Evolutionary conservation across 768 basidiomycete species (phyloP).

Genomic region (Amanita exitialis): DNA sequence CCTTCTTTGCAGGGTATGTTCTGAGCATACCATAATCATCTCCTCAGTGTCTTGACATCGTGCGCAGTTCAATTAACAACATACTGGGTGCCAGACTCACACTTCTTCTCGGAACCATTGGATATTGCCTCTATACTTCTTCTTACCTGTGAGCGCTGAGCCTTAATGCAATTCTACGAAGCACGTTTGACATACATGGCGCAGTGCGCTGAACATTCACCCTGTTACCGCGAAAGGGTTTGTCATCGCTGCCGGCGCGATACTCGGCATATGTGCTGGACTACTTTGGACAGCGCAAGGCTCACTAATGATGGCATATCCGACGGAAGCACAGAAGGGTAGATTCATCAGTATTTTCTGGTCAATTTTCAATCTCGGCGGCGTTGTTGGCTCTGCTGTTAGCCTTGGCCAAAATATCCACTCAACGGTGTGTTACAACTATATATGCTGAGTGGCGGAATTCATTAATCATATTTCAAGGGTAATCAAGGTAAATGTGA

Average conservation of each 20-base stretch:
- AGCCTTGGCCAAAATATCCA: conserved; percentile 64
- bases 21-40: not conserved
- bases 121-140: conserved; percentile 70
- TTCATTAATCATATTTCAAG: not conserved
- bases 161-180: not conserved
- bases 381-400: conserved; percentile 70
- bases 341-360: conserved; percentile 73
- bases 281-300: conserved; percentile 81
- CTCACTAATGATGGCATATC: conserved; percentile 77
- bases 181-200: not conserved
- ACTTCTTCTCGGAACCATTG: conserved; percentile 61
- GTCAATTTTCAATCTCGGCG: conserved; percentile 76
- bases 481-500: conserved; percentile 2
- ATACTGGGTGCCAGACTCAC: conserved; percentile 69
- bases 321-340: conserved; percentile 72
- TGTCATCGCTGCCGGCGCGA: conserved; percentile 59
- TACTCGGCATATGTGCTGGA: conserved; percentile 63
- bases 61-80: conserved; percentile 44
- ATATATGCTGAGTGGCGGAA: not conserved
- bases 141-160: conserved; percentile 44
- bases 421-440: conserved; percentile 24
- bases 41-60: not conserved
- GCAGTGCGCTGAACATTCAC: conserved; percentile 64
- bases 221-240: conserved; percentile 43
- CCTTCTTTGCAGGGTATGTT: conserved; percentile 26